A percentile compares a stretch with the other conserved stretches of the same genome.
Conservation (phyloP, 768 basidiomycete genomes). For the Ephemerocybe angulata region DNA sequence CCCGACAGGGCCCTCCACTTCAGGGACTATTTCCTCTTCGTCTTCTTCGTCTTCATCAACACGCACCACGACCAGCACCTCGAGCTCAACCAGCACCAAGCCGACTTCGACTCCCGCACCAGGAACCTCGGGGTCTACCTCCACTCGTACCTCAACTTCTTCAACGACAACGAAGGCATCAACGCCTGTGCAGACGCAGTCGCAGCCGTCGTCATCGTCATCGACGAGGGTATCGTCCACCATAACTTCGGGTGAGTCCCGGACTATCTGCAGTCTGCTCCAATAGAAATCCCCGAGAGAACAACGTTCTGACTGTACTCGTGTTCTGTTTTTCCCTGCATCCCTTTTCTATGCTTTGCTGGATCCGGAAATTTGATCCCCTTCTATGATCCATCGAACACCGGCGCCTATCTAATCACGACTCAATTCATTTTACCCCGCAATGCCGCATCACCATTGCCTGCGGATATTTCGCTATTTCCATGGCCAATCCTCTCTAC, state of each 20-base stretch:
- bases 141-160: neutral
- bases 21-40: neutral
- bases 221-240: too few relatives aligned
- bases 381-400: neutral
- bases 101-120: neutral
- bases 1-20: neutral
- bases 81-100: neutral
- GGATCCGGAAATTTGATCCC: neutral
- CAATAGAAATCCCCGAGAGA: neutral
- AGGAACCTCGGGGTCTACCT: too few relatives aligned
- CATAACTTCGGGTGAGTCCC: conserved; percentile 13
- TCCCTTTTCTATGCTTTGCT: neutral
- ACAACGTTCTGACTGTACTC: neutral
- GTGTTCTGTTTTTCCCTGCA: neutral
- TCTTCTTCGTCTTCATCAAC: neutral
- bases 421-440: neutral
- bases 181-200: too few relatives aligned
- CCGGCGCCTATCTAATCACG: too few relatives aligned
- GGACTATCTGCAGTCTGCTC: neutral
- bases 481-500: neutral
- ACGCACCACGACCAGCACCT: neutral
- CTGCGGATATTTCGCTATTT: neutral
- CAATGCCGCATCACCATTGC: neutral
- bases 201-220: too few relatives aligned
- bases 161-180: neutral